These are phyloP conservation scores for Oryza glaberrima DNA, from an alignment of 176 grass and related monocot species.

Conservation along the genomic window DNA sequence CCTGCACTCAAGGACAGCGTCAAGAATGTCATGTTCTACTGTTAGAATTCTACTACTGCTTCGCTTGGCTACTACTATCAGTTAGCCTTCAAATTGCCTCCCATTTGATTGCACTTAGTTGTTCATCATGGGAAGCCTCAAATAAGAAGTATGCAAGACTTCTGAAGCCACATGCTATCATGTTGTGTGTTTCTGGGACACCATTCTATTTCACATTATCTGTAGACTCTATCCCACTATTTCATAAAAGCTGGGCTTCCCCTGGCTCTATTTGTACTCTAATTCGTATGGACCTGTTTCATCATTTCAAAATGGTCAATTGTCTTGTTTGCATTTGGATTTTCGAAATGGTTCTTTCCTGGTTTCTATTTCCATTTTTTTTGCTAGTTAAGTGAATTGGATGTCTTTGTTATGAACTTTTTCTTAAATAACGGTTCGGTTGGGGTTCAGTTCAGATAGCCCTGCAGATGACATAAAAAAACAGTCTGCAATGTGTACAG, in stretches of 20 bases:
- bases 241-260: not conserved
- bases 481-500: not conserved
- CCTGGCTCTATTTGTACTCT: not conserved
- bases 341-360: not conserved
- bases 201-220: not conserved
- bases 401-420: not conserved
- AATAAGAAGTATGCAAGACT: not conserved
- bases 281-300: not conserved
- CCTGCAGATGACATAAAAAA: not conserved
- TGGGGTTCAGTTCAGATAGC: not conserved
- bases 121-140: not conserved
- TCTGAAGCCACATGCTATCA: conserved; percentile 2
- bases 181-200: not conserved
- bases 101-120: not conserved
- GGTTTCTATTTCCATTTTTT: not conserved
- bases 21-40: conserved; percentile 94
- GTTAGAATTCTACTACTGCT: conserved; percentile 37
- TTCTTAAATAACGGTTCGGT: not conserved
- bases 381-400: not conserved
- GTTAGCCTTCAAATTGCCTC: not conserved
- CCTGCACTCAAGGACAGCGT: conserved; percentile 83
- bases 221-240: not conserved
- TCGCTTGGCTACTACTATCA: not conserved
- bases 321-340: not conserved
- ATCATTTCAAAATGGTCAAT: not conserved